phyloP scores from a whole-genome alignment of 495 filamentous ascomycete genomes.

The Penicillium odoratum region DNA sequence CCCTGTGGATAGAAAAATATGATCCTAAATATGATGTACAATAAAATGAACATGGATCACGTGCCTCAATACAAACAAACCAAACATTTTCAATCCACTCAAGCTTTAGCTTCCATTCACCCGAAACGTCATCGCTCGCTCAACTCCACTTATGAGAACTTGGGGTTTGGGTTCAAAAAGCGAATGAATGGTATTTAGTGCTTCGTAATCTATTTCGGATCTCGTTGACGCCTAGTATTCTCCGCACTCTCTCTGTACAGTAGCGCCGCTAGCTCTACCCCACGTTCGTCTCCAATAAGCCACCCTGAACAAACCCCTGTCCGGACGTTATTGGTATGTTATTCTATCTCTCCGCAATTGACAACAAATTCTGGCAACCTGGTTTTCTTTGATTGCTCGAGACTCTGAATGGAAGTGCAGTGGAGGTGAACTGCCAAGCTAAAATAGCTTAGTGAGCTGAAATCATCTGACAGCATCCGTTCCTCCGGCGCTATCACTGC shows the following conservation, averaged over 20 bases:
- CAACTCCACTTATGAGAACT: not conserved
- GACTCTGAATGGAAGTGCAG: not conserved
- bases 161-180: not conserved
- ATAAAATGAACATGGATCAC: conserved; percentile 18
- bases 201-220: not conserved
- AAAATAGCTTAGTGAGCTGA: conserved; percentile 11
- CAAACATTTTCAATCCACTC: not conserved
- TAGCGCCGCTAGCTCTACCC: not conserved
- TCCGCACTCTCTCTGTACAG: not conserved
- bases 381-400: not conserved
- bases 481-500: conserved; percentile 36
- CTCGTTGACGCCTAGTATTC: not conserved
- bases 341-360: not conserved
- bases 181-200: not conserved
- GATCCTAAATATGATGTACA: conserved; percentile 24
- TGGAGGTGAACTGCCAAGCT: not conserved
- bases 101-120: conserved; percentile 35
- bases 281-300: not conserved
- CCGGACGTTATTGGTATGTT: not conserved
- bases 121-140: conserved; percentile 35
- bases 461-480: conserved; percentile 36
- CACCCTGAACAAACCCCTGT: not conserved
- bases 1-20: conserved; percentile 30
- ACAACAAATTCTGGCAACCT: not conserved
- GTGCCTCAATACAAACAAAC: conserved; percentile 10